phyloP scores from a whole-genome alignment of 2,329 filamentous ascomycete species.

The Scolecobasidium constrictum region DNA sequence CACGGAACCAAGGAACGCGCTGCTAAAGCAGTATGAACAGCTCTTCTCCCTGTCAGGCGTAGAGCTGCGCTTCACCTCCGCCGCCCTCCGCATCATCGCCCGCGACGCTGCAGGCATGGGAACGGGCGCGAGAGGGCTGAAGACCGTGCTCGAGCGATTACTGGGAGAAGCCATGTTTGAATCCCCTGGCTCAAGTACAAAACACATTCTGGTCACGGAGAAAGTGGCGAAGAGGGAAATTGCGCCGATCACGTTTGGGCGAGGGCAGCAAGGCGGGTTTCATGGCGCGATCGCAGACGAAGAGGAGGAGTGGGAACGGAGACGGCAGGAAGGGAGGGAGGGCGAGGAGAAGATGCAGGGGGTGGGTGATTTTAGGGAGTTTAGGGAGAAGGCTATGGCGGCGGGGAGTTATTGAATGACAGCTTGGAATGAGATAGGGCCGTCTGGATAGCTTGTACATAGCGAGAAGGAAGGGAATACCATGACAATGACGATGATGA shows the following conservation, averaged over 20 bases:
- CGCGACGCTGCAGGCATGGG: constrained; percentile 55
- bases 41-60: constrained; percentile 72
- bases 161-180: constrained; percentile 37
- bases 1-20: constrained; percentile 81
- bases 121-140: constrained; percentile 52
- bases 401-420: constrained; percentile 15
- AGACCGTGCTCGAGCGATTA: constrained; percentile 37
- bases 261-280: constrained; percentile 20
- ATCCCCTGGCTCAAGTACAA: constrained; percentile 25
- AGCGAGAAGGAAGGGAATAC: too few relatives aligned
- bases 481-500: too few relatives aligned
- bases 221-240: constrained; percentile 31
- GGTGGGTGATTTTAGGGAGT: constrained; percentile 34
- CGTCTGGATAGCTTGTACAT: not conserved
- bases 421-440: not conserved
- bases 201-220: constrained; percentile 35
- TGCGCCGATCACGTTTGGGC: constrained; percentile 31
- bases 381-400: constrained; percentile 29
- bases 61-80: constrained; percentile 71
- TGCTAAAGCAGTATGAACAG: constrained; percentile 79
- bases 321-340: constrained; percentile 19
- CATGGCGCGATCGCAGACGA: constrained; percentile 26
- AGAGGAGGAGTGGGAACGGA: constrained; percentile 35
- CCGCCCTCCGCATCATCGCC: constrained; percentile 72
- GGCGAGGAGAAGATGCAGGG: constrained; percentile 31